These are phyloP conservation scores for Cyberlindnera galapagoensis DNA, from an alignment of 805 yeast species.

Conservation along the genomic window DNA sequence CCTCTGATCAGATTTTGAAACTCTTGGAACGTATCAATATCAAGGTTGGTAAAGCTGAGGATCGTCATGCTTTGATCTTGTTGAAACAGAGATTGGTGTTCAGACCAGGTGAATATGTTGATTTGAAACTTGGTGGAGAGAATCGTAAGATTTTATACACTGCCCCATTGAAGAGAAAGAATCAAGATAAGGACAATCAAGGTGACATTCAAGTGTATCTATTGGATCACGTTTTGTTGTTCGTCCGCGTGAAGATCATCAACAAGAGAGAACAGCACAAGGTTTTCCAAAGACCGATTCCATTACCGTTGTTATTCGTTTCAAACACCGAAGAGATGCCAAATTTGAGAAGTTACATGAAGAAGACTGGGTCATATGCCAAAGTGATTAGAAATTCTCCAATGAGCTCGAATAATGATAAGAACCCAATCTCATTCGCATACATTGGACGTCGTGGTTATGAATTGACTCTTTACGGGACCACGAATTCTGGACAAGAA, in stretches of 20 bases:
- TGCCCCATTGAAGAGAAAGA: constrained; percentile 67
- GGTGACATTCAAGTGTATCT: constrained; percentile 82
- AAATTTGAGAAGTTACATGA: constrained; percentile 38
- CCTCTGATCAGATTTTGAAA: constrained; percentile 67
- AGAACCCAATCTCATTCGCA: constrained; percentile 41
- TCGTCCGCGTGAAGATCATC: constrained; percentile 79
- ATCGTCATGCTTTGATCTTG: constrained; percentile 82
- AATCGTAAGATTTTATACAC: constrained; percentile 74
- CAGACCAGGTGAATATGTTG: constrained; percentile 77
- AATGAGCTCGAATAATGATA: constrained; percentile 21
- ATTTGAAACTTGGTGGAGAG: constrained; percentile 77
- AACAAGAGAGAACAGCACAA: constrained; percentile 88
- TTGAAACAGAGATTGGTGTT: constrained; percentile 79
- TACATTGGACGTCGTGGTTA: constrained; percentile 44
- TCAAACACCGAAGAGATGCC: constrained; percentile 79
- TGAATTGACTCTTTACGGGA: constrained; percentile 37
- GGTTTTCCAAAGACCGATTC: constrained; percentile 86
- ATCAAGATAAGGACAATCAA: constrained; percentile 63
- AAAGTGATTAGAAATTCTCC: constrained; percentile 20
- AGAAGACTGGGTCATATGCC: constrained; percentile 28
- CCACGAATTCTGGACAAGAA: constrained; percentile 54
- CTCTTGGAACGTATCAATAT: constrained; percentile 70
- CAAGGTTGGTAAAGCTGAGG: constrained; percentile 89
- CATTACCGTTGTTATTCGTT: constrained; percentile 66
- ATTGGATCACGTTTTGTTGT: constrained; percentile 80